Percentiles rank a stretch among this genome's conserved stretches.
phyloP scores from a whole-genome alignment of 345 rosid species.

The Mallotus nudiflorus region DNA sequence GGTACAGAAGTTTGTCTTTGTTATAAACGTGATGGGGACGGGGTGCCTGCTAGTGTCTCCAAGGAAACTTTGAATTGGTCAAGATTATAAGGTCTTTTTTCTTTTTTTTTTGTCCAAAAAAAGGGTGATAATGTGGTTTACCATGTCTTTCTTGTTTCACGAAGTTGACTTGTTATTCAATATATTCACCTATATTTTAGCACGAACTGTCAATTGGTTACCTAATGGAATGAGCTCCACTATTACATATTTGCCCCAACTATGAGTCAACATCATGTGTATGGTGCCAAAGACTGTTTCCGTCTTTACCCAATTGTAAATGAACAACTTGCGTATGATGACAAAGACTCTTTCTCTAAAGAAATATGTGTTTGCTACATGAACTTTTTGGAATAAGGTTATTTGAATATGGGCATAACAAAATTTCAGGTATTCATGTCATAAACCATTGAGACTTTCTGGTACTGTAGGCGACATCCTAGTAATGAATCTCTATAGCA shows the following conservation, averaged over 20 bases:
- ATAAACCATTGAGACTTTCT: too few relatives aligned
- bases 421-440: background rate
- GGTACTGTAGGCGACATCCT: too few relatives aligned
- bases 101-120: too few relatives aligned
- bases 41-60: background rate
- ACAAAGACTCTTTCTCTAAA: too few relatives aligned
- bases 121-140: constrained; percentile 13
- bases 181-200: too few relatives aligned
- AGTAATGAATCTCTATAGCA: too few relatives aligned
- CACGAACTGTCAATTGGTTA: background rate
- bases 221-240: background rate
- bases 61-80: constrained; percentile 36
- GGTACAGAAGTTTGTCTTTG: background rate
- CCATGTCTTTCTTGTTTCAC: constrained; percentile 15
- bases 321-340: background rate
- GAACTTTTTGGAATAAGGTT: background rate
- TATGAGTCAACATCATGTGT: background rate
- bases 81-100: too few relatives aligned
- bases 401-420: background rate
- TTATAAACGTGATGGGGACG: constrained; percentile 7
- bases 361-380: background rate
- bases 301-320: background rate
- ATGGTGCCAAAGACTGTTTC: background rate
- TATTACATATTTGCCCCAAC: background rate
- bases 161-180: background rate